Base-by-base conservation (phyloP, 176 grass and related monocot genomes). In the Triticum turgidum region DNA sequence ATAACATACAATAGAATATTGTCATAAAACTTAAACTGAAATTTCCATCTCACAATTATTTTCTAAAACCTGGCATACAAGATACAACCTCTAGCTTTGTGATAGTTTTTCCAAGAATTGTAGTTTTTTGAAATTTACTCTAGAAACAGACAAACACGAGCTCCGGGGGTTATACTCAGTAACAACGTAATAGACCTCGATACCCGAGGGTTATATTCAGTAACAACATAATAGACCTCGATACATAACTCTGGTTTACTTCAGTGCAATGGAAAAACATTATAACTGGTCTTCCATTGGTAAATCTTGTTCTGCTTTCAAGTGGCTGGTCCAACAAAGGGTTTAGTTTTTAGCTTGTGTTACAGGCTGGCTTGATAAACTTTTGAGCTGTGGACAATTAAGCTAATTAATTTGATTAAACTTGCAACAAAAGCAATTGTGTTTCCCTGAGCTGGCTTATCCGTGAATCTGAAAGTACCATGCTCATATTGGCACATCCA, bases 271-370 rank as follows among this genome's bases (percentile, higher is more conserved):
- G n/a, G 15, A 24, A n/a, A 81, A 80, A 69, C 32, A 77, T 63
- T 29, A 62, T 25, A 86, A 32, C 56, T 42, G 41, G 20, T 65
- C 2, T 34, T 37, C 25, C 54, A 38, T 9, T 15, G 14, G 22
- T 84, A 69, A 84, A 84, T n/a, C 38, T 72, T 9, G 37, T 73
- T 65, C 34, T 27, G 85, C 54, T 37, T 42, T n/a, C 34, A 71
- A 39, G 76, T 6, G 2, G 64, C 38, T 35, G 8, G 47, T 34
- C 47, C 29, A 56, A 35, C 27, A 62, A 52, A 70, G 22, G 30
- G 33, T n/a, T 39, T 30, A 34, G n/a, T 78, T 20, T 85, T 67
- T 9, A 77, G 39, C 14, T 7, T 71, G 24, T 62, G 21, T 62
- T 22, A n/a, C 35, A 83, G 32, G 35, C 44, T 47, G 32, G 13